A percentile compares a stretch with the other conserved stretches of the same genome.
These are phyloP conservation scores for Irpex sp. DNA, from an alignment of 1,284 basidiomycete species.

Conservation along the genomic window DNA sequence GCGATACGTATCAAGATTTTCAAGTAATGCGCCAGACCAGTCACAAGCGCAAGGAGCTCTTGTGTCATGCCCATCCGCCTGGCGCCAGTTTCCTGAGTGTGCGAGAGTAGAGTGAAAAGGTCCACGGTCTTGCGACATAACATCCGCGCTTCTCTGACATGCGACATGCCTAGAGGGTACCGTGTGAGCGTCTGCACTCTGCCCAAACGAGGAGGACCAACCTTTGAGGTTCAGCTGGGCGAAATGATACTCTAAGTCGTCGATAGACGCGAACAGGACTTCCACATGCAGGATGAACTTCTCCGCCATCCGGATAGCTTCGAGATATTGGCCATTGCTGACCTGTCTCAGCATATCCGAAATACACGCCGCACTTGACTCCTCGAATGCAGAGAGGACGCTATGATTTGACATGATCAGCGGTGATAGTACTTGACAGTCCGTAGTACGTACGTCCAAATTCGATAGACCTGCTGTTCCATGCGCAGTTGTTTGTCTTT, in stretches of 20 bases:
- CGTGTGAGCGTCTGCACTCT: background rate
- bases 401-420: constrained; percentile 32
- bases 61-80: constrained; percentile 95
- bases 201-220: constrained; percentile 33
- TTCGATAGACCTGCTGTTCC: constrained; percentile 97
- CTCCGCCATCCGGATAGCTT: constrained; percentile 97
- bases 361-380: constrained; percentile 98
- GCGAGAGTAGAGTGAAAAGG: constrained; percentile 95
- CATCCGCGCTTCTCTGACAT: constrained; percentile 97
- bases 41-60: constrained; percentile 96
- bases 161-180: constrained; percentile 79
- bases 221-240: constrained; percentile 81
- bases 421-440: background rate
- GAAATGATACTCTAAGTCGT: constrained; percentile 93
- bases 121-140: constrained; percentile 99
- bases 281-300: constrained; percentile 99
- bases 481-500: constrained; percentile 92
- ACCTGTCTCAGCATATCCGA: constrained; percentile 98
- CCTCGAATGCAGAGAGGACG: constrained; percentile 96
- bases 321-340: constrained; percentile 93
- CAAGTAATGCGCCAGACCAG: constrained; percentile 96
- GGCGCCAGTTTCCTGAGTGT: constrained; percentile 90
- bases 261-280: constrained; percentile 95
- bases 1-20: constrained; percentile 99
- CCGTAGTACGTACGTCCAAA: constrained; percentile 78